Evolutionary conservation across 208 protist genomes (phyloP).

Genomic region (Trypanosoma melophagium): DNA sequence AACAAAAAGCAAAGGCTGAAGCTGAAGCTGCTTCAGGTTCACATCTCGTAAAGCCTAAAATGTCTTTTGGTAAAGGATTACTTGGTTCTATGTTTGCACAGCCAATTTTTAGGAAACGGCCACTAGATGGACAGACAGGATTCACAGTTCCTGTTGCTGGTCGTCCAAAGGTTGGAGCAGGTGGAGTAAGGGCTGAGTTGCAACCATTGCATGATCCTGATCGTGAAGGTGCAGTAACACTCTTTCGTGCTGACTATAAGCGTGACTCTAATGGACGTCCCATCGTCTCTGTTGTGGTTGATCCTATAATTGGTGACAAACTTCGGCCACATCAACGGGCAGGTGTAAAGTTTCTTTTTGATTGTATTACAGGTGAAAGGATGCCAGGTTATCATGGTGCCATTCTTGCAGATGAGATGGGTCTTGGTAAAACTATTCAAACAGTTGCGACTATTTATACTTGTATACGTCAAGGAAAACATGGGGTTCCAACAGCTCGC

Average conservation of each 20-base stretch:
- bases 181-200: conserved; percentile 64
- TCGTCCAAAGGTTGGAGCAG: conserved; percentile 64
- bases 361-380: conserved; percentile 88
- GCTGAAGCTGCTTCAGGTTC: conserved; percentile 51
- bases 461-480: conserved; percentile 90
- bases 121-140: conserved; percentile 65
- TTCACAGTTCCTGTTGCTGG: conserved; percentile 81
- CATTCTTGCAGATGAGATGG: conserved; percentile 96
- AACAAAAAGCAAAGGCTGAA: conserved; percentile 64
- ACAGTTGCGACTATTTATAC: conserved; percentile 92
- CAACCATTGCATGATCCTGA: conserved; percentile 78
- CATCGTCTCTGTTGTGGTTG: conserved; percentile 89
- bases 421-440: conserved; percentile 96
- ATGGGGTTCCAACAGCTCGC: conserved; percentile 77
- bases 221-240: conserved; percentile 72
- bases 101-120: conserved; percentile 64
- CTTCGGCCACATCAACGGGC: conserved; percentile 88
- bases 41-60: conserved; percentile 50
- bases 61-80: conserved; percentile 69
- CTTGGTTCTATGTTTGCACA: conserved; percentile 46
- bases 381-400: conserved; percentile 88
- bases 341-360: conserved; percentile 92
- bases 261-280: conserved; percentile 74
- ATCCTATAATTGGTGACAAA: conserved; percentile 90
- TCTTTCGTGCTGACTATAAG: conserved; percentile 91